Evolutionary conservation across 768 basidiomycete genomes (phyloP).

Genomic region (Rhodotorula sphaerocarpa): DNA sequence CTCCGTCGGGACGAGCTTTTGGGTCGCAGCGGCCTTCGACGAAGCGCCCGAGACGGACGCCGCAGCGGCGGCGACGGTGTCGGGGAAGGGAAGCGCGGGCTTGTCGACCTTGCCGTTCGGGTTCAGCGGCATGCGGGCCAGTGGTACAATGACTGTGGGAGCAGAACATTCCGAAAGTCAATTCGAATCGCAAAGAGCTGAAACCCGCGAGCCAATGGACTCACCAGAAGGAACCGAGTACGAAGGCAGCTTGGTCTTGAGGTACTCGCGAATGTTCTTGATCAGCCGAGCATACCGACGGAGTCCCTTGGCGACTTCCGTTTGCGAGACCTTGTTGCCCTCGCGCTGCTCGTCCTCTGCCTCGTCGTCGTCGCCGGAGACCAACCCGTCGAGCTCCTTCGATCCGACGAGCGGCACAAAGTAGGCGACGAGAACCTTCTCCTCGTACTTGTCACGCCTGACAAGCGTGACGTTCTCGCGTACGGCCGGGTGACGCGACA

Average conservation of each 20-base stretch:
- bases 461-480: conserved; percentile 98
- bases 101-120: conserved; percentile 99
- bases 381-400: conserved; percentile 58
- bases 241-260: conserved; percentile 91
- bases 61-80: conserved; percentile 63
- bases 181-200: background rate
- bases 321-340: conserved; percentile 52
- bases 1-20: conserved; percentile 60
- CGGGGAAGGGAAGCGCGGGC: conserved; percentile 94
- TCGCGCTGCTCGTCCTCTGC: conserved; percentile 48
- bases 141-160: conserved; percentile 78
- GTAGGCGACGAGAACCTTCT: conserved; percentile 95
- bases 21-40: conserved; percentile 38
- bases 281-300: conserved; percentile 77
- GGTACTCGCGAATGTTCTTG: conserved; percentile 84
- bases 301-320: conserved; percentile 64
- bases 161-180: no score
- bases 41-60: conserved; percentile 40
- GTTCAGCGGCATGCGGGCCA: conserved; percentile 91
- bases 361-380: conserved; percentile 48
- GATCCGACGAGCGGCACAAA: conserved; percentile 75
- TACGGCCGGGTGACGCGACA: conserved; percentile 83
- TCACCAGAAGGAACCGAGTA: conserved; percentile 85
- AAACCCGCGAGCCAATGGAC: no score
- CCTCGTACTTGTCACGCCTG: conserved; percentile 93